Base-by-base conservation (phyloP, 2,329 filamentous ascomycete genomes). In the Epichloe gansuensis region DNA sequence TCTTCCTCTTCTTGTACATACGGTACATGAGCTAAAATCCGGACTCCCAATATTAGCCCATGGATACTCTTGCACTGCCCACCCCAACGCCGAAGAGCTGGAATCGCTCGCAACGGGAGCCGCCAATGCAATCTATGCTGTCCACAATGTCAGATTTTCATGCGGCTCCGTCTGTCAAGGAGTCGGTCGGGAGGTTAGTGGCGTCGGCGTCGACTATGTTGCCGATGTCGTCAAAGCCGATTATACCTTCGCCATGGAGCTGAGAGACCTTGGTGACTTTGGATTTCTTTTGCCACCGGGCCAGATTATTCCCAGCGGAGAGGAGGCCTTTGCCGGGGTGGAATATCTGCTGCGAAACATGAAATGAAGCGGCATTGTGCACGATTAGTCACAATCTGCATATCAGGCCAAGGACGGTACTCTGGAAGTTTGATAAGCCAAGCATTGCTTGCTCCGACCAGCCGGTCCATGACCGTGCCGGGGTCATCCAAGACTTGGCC, bases 81-180 rank as follows among this genome's bases (percentile, higher is more conserved):
- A 67, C 7, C 66, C 70, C 50, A 75, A 78, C 55, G 67, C 76
- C 51, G 62, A 69, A 7, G 68, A 75, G 51, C 73, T 80, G 54
- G 69, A 75, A 57, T 62, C 64, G 0, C 70, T 85, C 0, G 75
- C 77, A 3, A 60, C 62, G 17, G 71, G 70, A 5, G 70, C 73
- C 8, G 73, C 75, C 15, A 67, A 71, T 2, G 80, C 79, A 21
- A 77, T 84, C 59, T 66, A 60, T 25, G 58, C 61, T 1, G 66
- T 72, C n/a, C 66, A 73, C 51, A 71, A 71, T 25, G 63, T 65
- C 9, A 51, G 53, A 4, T 75, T 71, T 58, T 50, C 61, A 9
- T 70, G 74, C 46, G 75, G 76, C 0, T 74, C 78, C 2, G 76
- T 80, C 56, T 85, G 82, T 65, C 66, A 66, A 39, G 83, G 79